A percentile compares a stretch with the other conserved stretches of the same genome.
phyloP scores from a whole-genome alignment of 75 land plant genomes.

The Picea glauca region DNA sequence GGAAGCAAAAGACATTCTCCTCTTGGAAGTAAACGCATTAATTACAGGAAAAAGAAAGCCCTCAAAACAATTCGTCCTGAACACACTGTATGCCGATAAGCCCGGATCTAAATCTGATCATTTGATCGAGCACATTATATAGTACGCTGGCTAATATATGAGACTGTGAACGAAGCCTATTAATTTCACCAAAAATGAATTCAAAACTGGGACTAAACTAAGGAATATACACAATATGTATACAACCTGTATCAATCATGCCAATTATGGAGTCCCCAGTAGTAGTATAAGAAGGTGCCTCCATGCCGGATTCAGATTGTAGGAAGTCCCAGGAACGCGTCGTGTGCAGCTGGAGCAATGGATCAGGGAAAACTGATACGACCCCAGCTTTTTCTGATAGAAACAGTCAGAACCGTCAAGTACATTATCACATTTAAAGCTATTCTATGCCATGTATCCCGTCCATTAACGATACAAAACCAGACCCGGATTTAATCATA shows the following conservation, averaged over 20 bases:
- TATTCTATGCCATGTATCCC: slow-evolving; percentile 1
- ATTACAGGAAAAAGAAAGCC: too few relatives aligned
- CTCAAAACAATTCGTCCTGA: too few relatives aligned
- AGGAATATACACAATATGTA: neutral
- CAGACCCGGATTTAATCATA: neutral
- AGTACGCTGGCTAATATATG: too few relatives aligned
- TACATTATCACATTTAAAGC: neutral
- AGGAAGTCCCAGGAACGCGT: slow-evolving; percentile 94
- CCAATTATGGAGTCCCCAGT: slow-evolving; percentile 58
- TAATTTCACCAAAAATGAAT: too few relatives aligned
- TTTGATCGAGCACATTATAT: too few relatives aligned
- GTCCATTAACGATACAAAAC: neutral
- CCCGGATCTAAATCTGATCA: too few relatives aligned
- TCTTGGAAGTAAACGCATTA: too few relatives aligned
- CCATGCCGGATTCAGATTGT: slow-evolving; percentile 24
- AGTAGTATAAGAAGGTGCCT: slow-evolving; percentile 1
- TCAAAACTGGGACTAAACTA: too few relatives aligned
- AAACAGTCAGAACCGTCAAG: neutral
- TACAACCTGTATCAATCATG: slow-evolving; percentile 61
- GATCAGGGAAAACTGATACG: slow-evolving; percentile 73
- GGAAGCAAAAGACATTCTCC: too few relatives aligned
- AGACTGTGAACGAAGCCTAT: too few relatives aligned
- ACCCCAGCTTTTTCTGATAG: slow-evolving; percentile 53
- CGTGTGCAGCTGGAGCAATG: slow-evolving; percentile 56
- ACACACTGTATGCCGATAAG: too few relatives aligned